Evolutionary conservation across 2,329 filamentous ascomycete genomes (phyloP), one percentile per base, ranked within the genome.

Genomic region (Colletotrichum sp.): DNA sequence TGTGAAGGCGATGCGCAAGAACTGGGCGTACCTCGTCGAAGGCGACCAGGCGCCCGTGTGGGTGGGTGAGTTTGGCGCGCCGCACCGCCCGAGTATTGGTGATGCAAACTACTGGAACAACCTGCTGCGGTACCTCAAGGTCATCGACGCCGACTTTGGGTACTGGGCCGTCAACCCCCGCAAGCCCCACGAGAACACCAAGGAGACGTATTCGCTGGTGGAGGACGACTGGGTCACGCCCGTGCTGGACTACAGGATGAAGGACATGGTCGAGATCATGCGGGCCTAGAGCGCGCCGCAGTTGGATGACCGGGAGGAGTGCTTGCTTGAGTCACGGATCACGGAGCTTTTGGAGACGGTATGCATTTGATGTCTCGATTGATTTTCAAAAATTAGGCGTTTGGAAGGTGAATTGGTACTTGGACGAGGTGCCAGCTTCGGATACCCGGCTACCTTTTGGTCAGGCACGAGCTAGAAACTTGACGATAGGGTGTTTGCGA

Each of bases 81-180:
- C 92, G 22, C 84, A 85, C 65, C 76, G 82, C 8, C 91, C 91
- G 1, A 87, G 86, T 39, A 83, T 87, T 10, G 91, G 91, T 9
- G 91, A 93, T 77, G 86, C 86, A 71, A 91, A 92, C 79, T 94
- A 94, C 84, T 94, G 92, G 93, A 83, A 84, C 58, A 91, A 94
- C 81, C 82, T 94, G 82, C 85, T 93, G 84, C 86, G 86, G 32
- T 93, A 89, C 81, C 85, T 94, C 73, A 88, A 88, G 79, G 83
- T 85, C 4, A 82, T 91, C 66, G 91, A 93, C 78, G 91, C 90
- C 12, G 92, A 94, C 79, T 93, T 93, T 85, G 93, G 90, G 8
- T 94, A 94, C 83, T 94, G 93, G 93, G 92, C 92, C 18, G 81
- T 94, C 78, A 94, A 94, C 83, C 91, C 92, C 52, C 86, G 91